Percentiles rank a stretch among this genome's conserved stretches.
Evolutionary conservation across 768 basidiomycete genomes (phyloP).

Genomic region (Pleurotus eryngii): DNA sequence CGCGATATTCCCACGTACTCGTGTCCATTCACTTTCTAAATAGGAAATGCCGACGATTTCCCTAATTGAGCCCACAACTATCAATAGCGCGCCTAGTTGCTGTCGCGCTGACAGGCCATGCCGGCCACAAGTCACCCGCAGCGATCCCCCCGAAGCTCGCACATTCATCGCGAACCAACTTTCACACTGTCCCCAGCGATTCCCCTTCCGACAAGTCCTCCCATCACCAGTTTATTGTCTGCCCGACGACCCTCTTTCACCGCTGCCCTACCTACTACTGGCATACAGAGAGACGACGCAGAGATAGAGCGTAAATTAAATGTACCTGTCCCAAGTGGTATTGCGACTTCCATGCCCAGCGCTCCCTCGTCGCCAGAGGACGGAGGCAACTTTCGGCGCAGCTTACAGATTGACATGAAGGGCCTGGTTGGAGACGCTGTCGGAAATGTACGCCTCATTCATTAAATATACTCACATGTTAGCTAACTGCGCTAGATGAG

Average conservation of each 20-base stretch:
- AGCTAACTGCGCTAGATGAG: constrained; percentile 63
- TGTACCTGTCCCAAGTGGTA: constrained; percentile 1
- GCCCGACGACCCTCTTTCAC: constrained; percentile 2
- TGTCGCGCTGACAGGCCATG: too few relatives aligned
- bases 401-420: constrained; percentile 77
- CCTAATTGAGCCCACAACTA: too few relatives aligned
- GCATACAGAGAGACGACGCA: background rate
- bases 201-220: background rate
- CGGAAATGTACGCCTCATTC: constrained; percentile 59
- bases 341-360: constrained; percentile 4
- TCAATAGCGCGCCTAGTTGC: too few relatives aligned
- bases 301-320: background rate
- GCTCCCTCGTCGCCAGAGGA: constrained; percentile 43
- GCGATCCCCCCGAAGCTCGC: background rate
- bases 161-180: constrained; percentile 3
- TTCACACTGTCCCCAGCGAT: background rate
- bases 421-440: constrained; percentile 77
- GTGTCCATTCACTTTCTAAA: too few relatives aligned
- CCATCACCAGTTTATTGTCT: constrained; percentile 1
- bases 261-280: background rate
- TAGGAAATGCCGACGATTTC: too few relatives aligned
- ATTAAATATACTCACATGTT: background rate
- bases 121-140: background rate
- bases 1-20: too few relatives aligned
- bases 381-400: constrained; percentile 53